Percentiles rank a stretch among this genome's conserved stretches.
These are phyloP conservation scores for Cladophialophora exuberans DNA, from an alignment of 2,329 filamentous ascomycete genomes.

Conservation along the genomic window DNA sequence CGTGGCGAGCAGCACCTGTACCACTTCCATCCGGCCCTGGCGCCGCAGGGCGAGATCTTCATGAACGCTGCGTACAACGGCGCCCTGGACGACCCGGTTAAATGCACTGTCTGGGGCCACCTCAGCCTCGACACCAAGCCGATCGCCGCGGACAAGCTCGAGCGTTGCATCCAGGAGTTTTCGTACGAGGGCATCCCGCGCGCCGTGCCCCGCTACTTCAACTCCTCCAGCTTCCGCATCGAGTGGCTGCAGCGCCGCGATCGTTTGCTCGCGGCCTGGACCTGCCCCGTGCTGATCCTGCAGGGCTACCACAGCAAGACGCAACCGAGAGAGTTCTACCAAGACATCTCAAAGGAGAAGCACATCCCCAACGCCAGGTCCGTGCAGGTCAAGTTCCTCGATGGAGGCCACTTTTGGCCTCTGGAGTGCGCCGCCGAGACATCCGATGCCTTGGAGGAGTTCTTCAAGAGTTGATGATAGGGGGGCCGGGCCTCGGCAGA, in stretches of 20 bases:
- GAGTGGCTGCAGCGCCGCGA: conserved; percentile 19
- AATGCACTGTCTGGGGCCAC: no score
- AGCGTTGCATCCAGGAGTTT: conserved; percentile 15
- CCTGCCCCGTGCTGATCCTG: conserved; percentile 16
- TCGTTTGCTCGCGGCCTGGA: conserved; percentile 6
- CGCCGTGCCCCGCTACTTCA: conserved; percentile 21
- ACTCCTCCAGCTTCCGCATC: conserved; percentile 18
- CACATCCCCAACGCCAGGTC: conserved; percentile 1
- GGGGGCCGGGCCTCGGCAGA: no score
- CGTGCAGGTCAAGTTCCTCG: neutral
- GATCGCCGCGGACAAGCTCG: conserved; percentile 2
- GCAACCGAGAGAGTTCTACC: conserved; percentile 17
- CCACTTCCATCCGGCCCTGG: conserved; percentile 17
- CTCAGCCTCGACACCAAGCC: no score
- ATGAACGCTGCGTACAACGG: conserved; percentile 15
- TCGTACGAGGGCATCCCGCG: conserved; percentile 1
- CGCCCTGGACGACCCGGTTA: conserved; percentile 11
- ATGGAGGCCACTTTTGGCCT: conserved; percentile 2
- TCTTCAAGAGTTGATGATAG: neutral
- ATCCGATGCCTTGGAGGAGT: neutral
- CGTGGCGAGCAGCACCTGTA: conserved; percentile 21
- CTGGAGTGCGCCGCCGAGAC: neutral
- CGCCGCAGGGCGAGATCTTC: conserved; percentile 20
- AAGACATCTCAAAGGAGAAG: neutral
- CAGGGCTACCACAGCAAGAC: conserved; percentile 17